These are phyloP conservation scores for Peziza echinospora DNA, from an alignment of 495 filamentous ascomycete genomes.

Conservation along the genomic window DNA sequence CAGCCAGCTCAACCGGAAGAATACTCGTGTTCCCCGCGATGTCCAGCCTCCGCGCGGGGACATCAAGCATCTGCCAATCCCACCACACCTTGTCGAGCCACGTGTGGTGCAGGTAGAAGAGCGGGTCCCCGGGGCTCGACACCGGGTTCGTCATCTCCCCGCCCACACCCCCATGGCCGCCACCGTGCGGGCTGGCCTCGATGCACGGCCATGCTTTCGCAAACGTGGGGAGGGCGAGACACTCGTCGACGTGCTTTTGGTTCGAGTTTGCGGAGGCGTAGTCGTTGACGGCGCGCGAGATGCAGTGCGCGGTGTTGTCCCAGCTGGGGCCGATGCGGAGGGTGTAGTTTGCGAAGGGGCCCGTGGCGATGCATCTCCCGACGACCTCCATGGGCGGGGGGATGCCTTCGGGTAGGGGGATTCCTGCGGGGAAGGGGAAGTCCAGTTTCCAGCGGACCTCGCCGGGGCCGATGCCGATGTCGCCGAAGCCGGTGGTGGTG, in stretches of 20 bases:
- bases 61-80: slow-evolving; percentile 25
- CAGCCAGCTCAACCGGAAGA: too few relatives aligned
- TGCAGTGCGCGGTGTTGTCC: slow-evolving; percentile 20
- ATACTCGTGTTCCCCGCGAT: slow-evolving; percentile 14
- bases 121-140: slow-evolving; percentile 19
- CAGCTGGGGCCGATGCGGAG: slow-evolving; percentile 17
- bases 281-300: slow-evolving; percentile 20
- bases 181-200: slow-evolving; percentile 22
- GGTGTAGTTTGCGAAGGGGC: background rate
- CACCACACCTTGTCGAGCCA: slow-evolving; percentile 31
- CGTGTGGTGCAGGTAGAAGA: slow-evolving; percentile 30
- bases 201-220: slow-evolving; percentile 21
- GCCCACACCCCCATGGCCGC: slow-evolving; percentile 23
- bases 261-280: slow-evolving; percentile 6
- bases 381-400: background rate
- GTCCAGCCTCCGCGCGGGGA: slow-evolving; percentile 1
- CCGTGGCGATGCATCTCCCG: background rate
- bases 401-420: background rate
- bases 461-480: too few relatives aligned
- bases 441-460: background rate
- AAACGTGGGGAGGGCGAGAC: slow-evolving; percentile 16
- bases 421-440: background rate
- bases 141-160: slow-evolving; percentile 14
- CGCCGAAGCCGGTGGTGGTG: too few relatives aligned
- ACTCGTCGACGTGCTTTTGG: slow-evolving; percentile 17